Conservation (phyloP, 2,329 filamentous ascomycete species). For the Blumeriella jaapii region DNA sequence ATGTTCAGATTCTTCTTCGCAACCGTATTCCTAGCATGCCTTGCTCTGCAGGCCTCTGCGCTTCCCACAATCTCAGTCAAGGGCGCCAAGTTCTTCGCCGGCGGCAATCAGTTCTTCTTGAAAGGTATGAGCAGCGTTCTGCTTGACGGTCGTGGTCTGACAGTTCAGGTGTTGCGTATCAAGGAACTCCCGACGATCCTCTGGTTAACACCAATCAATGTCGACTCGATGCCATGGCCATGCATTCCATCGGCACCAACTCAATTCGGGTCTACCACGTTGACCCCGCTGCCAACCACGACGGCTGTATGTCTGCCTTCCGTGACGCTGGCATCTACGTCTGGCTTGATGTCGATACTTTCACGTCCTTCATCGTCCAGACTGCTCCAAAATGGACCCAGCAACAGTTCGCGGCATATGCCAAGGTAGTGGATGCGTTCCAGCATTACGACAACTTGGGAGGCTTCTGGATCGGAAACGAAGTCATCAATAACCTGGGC, state of each 20-base stretch:
- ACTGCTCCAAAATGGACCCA: conserved; percentile 57
- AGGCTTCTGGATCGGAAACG: conserved; percentile 80
- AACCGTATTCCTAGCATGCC: conserved; percentile 9
- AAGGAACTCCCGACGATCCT: conserved; percentile 56
- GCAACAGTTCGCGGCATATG: conserved; percentile 53
- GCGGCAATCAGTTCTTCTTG: conserved; percentile 23
- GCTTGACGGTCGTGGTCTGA: conserved; percentile 38
- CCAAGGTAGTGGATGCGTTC: conserved; percentile 58
- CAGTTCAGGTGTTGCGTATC: conserved; percentile 61
- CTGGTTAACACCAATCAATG: conserved; percentile 68
- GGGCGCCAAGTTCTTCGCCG: conserved; percentile 23
- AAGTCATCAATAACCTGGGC: conserved; percentile 56
- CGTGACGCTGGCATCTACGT: conserved; percentile 72
- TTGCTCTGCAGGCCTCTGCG: conserved; percentile 7
- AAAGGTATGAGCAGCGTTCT: conserved; percentile 32
- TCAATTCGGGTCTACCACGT: conserved; percentile 84
- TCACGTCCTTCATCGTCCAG: conserved; percentile 54
- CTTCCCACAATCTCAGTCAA: conserved; percentile 21
- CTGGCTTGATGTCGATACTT: conserved; percentile 72
- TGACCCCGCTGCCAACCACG: conserved; percentile 57
- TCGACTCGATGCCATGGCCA: conserved; percentile 58
- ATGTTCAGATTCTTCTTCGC: conserved; percentile 12
- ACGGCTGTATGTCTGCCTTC: conserved; percentile 70
- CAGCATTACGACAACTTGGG: conserved; percentile 58
- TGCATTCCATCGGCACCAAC: conserved; percentile 72